phyloP scores from a whole-genome alignment of 345 rosid genomes.

The Eucalyptus marginata region DNA sequence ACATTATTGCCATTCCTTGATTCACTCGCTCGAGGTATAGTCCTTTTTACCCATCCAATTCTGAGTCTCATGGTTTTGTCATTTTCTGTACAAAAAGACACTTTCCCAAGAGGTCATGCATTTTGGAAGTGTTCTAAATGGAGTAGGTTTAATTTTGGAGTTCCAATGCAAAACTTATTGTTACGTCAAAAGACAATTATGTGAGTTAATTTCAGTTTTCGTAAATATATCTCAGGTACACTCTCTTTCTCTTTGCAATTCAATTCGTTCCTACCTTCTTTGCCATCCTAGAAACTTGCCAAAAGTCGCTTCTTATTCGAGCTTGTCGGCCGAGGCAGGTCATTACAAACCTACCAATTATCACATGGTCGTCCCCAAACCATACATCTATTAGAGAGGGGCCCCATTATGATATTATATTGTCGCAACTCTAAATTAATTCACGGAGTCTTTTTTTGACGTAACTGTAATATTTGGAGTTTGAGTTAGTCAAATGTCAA shows the following conservation, averaged over 20 bases:
- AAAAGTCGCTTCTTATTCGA: too few relatives aligned
- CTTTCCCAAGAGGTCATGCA: neutral
- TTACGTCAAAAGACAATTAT: neutral
- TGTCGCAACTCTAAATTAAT: neutral
- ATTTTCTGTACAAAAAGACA: neutral
- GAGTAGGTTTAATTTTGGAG: neutral
- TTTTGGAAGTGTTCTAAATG: neutral
- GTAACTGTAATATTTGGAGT: neutral
- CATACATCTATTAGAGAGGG: too few relatives aligned
- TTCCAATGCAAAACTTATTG: neutral
- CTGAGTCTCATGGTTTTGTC: neutral
- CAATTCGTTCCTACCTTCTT: too few relatives aligned
- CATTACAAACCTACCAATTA: neutral
- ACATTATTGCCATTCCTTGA: neutral
- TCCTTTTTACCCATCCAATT: neutral
- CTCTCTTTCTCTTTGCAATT: rapidly evolving
- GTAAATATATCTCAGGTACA: rapidly evolving
- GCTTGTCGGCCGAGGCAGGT: rapidly evolving
- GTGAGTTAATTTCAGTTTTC: neutral
- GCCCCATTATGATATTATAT: neutral
- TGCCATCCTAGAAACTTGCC: neutral
- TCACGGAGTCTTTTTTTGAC: too few relatives aligned
- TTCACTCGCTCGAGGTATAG: neutral
- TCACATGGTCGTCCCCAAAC: rapidly evolving
- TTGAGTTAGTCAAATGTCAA: neutral